Base-by-base conservation (phyloP, 2,329 filamentous ascomycete species). In the Lecanosticta acicola region DNA sequence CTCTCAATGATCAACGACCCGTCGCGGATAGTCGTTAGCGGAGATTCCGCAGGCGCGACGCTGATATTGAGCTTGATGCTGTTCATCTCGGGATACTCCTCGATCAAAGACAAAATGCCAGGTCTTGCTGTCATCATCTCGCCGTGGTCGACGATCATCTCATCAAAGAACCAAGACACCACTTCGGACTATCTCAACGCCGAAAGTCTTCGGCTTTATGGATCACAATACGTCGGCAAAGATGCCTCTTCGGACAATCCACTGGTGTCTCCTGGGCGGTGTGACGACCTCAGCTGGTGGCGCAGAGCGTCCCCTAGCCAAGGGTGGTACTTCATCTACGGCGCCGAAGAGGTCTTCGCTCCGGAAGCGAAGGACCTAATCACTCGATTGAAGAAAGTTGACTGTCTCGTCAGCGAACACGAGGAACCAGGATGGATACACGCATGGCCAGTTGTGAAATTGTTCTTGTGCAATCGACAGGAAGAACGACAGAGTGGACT, bases 21-120 rank as follows among this genome's bases (percentile, higher is more conserved):
- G 0, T 76, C 77, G 2, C 79, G 74, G 33, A 74, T 94, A 19
- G 84, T 82, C 50, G 76, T 94, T 3, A 79, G 78, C 39, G 87
- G 87, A 4, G 87, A 94, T 64, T 91, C 86, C 1, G 87, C 87
- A 1, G 87, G 87, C 3, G 87, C 78, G 13, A 84, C 84, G 1
- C 68, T 94, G 35, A 77, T 85, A 8, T 73, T 94, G 19, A 85
- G 81, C 60, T 72, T 93, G 40, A 69, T 94, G 41, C 76, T 90
- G 1, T 78, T 83, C 55, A 69, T 89, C 16, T 80, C 79, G 8
- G 71, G 73, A 16, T 68, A 71, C 42, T 60, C 66, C 1, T 64
- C 68, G 4, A 50, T 72, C 16, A 66, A 66, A 59, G 60, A 68
- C 59, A 66, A 70, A 56, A 60, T 70, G 24, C 81, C 80, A 0